These are phyloP conservation scores for Chalara sp. DNA, from an alignment of 2,329 filamentous ascomycete species.

Conservation along the genomic window DNA sequence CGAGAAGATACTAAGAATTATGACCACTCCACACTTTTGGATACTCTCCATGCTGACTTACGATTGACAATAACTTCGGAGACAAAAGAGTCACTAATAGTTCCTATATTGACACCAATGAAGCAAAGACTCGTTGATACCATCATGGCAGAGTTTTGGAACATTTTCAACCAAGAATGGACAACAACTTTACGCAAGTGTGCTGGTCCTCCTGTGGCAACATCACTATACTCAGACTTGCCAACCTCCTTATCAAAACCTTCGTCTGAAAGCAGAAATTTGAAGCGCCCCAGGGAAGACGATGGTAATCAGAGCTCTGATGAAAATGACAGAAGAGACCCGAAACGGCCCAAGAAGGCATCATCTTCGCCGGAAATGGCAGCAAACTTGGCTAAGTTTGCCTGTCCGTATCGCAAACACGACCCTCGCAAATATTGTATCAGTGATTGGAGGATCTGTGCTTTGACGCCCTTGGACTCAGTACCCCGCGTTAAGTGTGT, in stretches of 20 bases:
- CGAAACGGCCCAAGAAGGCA: not conserved
- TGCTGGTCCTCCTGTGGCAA: not conserved
- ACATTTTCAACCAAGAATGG: not conserved
- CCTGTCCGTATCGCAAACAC: slow-evolving; percentile 2
- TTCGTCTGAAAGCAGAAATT: not conserved
- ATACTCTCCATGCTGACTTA: not conserved
- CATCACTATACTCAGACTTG: not conserved
- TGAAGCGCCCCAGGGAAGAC: not conserved
- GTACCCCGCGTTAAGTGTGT: not conserved
- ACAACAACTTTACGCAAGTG: not conserved
- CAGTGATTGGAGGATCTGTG: not conserved
- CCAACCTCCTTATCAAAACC: not conserved
- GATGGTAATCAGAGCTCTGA: not conserved
- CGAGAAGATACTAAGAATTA: not conserved
- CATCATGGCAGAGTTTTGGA: not conserved
- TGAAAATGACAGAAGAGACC: not conserved
- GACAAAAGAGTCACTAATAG: not conserved
- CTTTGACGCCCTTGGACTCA: not conserved
- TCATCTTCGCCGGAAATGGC: not conserved
- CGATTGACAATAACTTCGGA: not conserved
- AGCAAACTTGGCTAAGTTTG: not conserved
- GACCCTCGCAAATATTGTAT: not conserved
- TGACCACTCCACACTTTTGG: not conserved
- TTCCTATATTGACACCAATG: not conserved
- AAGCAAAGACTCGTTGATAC: not conserved